Conservation (phyloP, 73 alveolate species). For the Paramecium caudatum region DNA sequence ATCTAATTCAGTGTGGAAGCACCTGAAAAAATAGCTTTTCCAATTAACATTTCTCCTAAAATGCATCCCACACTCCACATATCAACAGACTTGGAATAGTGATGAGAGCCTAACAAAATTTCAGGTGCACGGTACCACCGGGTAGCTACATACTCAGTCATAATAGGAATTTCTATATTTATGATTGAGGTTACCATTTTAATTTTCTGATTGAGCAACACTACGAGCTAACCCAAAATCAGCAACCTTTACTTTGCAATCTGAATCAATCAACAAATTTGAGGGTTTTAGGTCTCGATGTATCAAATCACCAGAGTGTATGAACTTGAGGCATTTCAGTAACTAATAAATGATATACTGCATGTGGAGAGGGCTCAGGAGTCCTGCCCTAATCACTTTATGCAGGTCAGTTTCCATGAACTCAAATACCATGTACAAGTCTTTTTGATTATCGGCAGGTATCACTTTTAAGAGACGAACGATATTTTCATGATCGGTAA, state of each 20-base stretch:
- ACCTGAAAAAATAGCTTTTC: slow-evolving; percentile 84
- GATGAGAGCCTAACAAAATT: slow-evolving; percentile 77
- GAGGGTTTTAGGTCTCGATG: slow-evolving; percentile 78
- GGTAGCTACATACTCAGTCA: slow-evolving; percentile 79
- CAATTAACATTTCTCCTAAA: slow-evolving; percentile 78
- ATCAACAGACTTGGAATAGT: slow-evolving; percentile 78
- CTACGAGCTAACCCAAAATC: slow-evolving; percentile 81
- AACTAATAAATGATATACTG: slow-evolving; percentile 76
- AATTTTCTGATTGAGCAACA: slow-evolving; percentile 69
- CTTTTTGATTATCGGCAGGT: slow-evolving; percentile 76
- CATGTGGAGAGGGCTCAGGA: slow-evolving; percentile 73
- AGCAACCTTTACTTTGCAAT: slow-evolving; percentile 79
- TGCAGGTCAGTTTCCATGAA: slow-evolving; percentile 75
- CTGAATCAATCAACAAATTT: slow-evolving; percentile 74
- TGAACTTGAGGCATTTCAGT: slow-evolving; percentile 74
- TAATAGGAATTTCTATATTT: slow-evolving; percentile 69
- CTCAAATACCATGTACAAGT: slow-evolving; percentile 78
- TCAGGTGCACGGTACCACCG: slow-evolving; percentile 84
- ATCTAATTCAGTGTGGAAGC: slow-evolving; percentile 80
- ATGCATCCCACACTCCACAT: slow-evolving; percentile 84
- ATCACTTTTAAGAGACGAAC: slow-evolving; percentile 76
- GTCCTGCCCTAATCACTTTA: slow-evolving; percentile 77
- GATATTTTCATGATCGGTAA: slow-evolving; percentile 85
- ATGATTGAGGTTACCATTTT: slow-evolving; percentile 63
- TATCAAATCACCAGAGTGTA: slow-evolving; percentile 77